phyloP scores from a whole-genome alignment of 2,329 filamentous ascomycete species.

The Pyrenophora teres region DNA sequence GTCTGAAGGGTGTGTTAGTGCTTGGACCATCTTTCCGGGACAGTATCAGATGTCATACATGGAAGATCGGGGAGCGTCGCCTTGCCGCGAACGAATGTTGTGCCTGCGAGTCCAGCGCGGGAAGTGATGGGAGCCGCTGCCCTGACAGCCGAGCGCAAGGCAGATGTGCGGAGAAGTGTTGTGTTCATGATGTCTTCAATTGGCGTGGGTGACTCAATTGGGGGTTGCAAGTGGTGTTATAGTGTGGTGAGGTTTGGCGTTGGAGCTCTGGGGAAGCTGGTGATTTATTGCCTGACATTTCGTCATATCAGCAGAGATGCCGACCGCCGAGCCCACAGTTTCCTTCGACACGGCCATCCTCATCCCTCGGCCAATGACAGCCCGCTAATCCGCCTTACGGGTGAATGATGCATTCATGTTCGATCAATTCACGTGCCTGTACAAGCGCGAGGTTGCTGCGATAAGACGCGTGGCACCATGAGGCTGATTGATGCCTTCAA shows the following conservation, averaged over 20 bases:
- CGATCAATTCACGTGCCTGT: too few relatives aligned
- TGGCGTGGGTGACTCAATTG: slow-evolving; percentile 30
- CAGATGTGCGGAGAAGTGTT: slow-evolving; percentile 72
- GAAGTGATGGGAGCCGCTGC: slow-evolving; percentile 66
- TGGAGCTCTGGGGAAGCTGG: slow-evolving; percentile 13
- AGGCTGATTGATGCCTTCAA: not conserved
- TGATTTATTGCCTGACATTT: slow-evolving; percentile 27
- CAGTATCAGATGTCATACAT: slow-evolving; percentile 58
- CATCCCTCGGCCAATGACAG: slow-evolving; percentile 18
- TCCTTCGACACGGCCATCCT: slow-evolving; percentile 8
- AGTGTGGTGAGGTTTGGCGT: slow-evolving; percentile 3
- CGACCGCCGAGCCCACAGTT: slow-evolving; percentile 29
- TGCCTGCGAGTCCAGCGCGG: slow-evolving; percentile 69
- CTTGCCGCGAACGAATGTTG: slow-evolving; percentile 82
- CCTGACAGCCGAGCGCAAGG: slow-evolving; percentile 73
- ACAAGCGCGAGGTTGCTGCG: too few relatives aligned
- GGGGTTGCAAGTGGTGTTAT: slow-evolving; percentile 6
- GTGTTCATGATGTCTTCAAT: slow-evolving; percentile 67
- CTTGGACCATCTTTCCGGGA: not conserved
- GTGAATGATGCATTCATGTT: not conserved
- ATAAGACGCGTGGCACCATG: too few relatives aligned
- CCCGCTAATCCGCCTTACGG: not conserved
- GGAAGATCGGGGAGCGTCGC: slow-evolving; percentile 88
- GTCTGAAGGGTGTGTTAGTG: slow-evolving; percentile 59
- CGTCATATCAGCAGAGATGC: slow-evolving; percentile 29